Evolutionary conservation across 257 asterid species (phyloP), one percentile per base, ranked within the genome.

Genomic region (Phtheirospermum japonicum): DNA sequence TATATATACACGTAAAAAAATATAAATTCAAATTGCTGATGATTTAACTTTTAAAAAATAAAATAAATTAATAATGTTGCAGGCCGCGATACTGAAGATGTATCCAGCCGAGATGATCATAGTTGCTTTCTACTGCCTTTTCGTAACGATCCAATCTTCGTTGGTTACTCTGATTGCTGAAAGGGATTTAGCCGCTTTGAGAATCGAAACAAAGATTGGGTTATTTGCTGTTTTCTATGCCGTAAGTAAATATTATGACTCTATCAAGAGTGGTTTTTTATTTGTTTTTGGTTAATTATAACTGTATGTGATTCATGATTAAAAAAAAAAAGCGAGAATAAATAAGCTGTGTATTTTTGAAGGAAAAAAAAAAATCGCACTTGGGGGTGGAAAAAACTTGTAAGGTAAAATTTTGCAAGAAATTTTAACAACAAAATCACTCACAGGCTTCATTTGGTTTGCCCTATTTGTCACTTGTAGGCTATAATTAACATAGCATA

Each of bases 51-150:
- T n/a, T n/a, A n/a, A n/a, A n/a, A n/a, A n/a, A n/a, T n/a, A n/a
- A n/a, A n/a, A n/a, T n/a, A n/a, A n/a, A n/a, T n/a, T n/a, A n/a
- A n/a, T n/a, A 23, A 23, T 17, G 18, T 32, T 58, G 62, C 76
- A 83, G 89, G 80, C 86, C 26, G 69, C 76, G 39, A 77, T 80
- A 45, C 63, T 83, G 70, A 77, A 80, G 77, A 72, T 80, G 60
- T 83, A 80, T 63, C 84, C 82, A 12, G 73, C 76, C 0, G 83
- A 80, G 79, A 77, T 83, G 77, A 65, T 77, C 13, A 63, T 83
- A 55, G 78, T 78, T 30, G 76, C 82, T 32, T 57, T 73, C 57
- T 73, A 78, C 73, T 80, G 82, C 70, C 45, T 73, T 19, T 71
- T 83, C 19, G 86, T 80, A 48, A 80, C 84, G 5, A 57, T 74